These are phyloP conservation scores for Eucalyptus viminalis DNA, from an alignment of 345 rosid species.

Conservation along the genomic window DNA sequence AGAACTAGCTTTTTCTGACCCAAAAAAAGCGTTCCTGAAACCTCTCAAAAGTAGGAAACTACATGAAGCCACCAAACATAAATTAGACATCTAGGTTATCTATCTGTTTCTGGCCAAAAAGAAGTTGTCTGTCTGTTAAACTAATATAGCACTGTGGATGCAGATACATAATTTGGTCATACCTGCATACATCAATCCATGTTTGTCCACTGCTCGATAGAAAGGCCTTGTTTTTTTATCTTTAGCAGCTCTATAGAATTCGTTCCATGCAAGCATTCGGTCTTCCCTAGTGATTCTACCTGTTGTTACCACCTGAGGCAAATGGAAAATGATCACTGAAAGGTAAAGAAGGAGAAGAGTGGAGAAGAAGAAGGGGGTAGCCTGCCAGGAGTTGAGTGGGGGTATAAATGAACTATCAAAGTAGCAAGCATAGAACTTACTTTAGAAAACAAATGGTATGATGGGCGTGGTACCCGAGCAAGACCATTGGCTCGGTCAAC, in stretches of 20 bases:
- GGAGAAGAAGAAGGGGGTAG: background rate
- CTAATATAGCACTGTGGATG: background rate
- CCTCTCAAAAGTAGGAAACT: background rate
- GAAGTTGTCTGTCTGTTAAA: background rate
- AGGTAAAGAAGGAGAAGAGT: background rate
- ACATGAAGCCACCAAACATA: background rate
- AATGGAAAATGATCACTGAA: background rate
- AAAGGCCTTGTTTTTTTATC: slow-evolving; percentile 57
- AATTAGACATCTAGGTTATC: background rate
- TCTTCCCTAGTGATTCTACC: slow-evolving; percentile 61
- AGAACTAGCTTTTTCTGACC: background rate
- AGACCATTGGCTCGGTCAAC: slow-evolving; percentile 73
- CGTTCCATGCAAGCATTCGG: slow-evolving; percentile 61
- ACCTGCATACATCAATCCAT: slow-evolving; percentile 96
- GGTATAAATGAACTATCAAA: background rate
- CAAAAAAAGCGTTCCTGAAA: background rate
- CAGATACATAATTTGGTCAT: background rate
- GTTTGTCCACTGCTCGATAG: slow-evolving; percentile 58
- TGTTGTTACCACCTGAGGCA: slow-evolving; percentile 48
- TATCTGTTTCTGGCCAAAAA: background rate
- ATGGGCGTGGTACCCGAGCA: slow-evolving; percentile 65
- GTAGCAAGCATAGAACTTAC: slow-evolving; percentile 6
- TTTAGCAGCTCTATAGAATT: slow-evolving; percentile 57
- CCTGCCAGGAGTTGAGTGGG: too few species aligned
- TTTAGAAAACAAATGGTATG: slow-evolving; percentile 81